Conservation (phyloP, 1,284 basidiomycete genomes). For the Irpex sp. region DNA sequence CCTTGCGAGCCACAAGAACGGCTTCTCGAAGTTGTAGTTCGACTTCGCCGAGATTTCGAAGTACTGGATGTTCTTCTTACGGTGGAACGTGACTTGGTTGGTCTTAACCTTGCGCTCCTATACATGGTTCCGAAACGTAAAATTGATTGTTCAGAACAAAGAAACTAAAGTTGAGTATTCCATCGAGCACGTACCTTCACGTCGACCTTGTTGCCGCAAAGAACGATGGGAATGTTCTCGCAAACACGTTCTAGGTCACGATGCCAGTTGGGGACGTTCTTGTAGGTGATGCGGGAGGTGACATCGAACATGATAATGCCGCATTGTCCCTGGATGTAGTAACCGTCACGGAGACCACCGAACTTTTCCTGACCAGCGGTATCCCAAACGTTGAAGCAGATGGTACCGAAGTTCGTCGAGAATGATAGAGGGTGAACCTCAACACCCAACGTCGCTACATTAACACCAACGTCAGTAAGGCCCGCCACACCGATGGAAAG, state of each 20-base stretch:
- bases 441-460: conserved; percentile 94
- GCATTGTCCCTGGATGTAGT: conserved; percentile 99
- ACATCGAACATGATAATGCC: conserved; percentile 99
- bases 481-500: conserved; percentile 2
- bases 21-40: conserved; percentile 99
- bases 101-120: conserved; percentile 99
- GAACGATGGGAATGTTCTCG: conserved; percentile 98
- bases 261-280: conserved; percentile 99
- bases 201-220: conserved; percentile 99
- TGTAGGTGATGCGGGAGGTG: conserved; percentile 99
- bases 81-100: conserved; percentile 97
- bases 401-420: conserved; percentile 97
- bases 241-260: conserved; percentile 99
- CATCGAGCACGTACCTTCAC: conserved; percentile 76
- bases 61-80: conserved; percentile 99
- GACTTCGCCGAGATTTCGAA: conserved; percentile 99
- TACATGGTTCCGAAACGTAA: conserved; percentile 2
- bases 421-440: conserved; percentile 97
- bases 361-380: conserved; percentile 99
- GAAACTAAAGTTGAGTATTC: neutral
- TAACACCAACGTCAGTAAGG: conserved; percentile 19
- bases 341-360: conserved; percentile 95
- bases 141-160: conserved; percentile 4
- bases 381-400: conserved; percentile 99
- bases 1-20: conserved; percentile 98